Evolutionary conservation across 2,329 filamentous ascomycete species (phyloP), one percentile per base, ranked within the genome.

Genomic region (Cladosporium sp.): DNA sequence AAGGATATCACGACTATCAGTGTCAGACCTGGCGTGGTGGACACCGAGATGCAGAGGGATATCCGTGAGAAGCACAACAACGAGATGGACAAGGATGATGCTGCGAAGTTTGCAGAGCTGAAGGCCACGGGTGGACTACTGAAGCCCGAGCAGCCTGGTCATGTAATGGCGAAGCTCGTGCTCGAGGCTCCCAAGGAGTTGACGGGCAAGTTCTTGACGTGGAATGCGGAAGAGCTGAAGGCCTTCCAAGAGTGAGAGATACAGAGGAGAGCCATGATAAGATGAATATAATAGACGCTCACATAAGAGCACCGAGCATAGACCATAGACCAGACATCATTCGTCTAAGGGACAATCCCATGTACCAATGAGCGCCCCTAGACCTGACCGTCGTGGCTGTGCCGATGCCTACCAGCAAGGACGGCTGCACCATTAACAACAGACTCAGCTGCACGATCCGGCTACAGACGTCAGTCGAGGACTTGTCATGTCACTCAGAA

Each of bases 11-110:
- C 84, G 0, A 86, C 84, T 12, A 75, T 96, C 0, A 81, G 89
- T 0, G 78, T 97, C 36, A 81, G 87, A 3, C 92, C 92, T 0
- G 92, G 92, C 2, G 85, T 89, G 47, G 88, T 95, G 7, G 89
- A 96, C 69, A 97, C 92, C 0, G 88, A 88, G 54, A 97, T 97
- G 92, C 92, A 96, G 72, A 81, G 81, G n/a, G 83, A 88, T 59
- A 83, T 99, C 59, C 81, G 94, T 52, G 86, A 92, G 49, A 82
- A 85, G 59, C 88, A 94, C 72, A 78, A 82, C 7, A 79, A 76
- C 28, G 75, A 74, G 15, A 84, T 90, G 82, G 82, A 84, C 64
- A 74, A 75, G 19, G 78, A 80, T 55, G 82, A 87, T 65, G 78
- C 78, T 22, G 73, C 77, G 17, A 86, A 83, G 66, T 97, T 97